phyloP scores from a whole-genome alignment of 768 basidiomycete species.

The Amanita inopinata region DNA sequence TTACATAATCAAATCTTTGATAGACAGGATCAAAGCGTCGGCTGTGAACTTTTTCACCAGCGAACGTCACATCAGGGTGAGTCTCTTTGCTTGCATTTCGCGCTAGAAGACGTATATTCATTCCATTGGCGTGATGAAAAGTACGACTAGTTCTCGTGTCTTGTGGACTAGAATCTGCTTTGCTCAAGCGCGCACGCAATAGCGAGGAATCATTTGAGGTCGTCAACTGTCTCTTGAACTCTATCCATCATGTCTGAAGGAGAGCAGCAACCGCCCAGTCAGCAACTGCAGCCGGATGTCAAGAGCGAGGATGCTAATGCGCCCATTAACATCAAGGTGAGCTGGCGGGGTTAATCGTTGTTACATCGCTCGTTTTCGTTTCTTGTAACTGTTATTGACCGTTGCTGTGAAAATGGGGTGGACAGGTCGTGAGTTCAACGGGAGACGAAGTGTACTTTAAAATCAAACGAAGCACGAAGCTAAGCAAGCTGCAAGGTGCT shows the following conservation, averaged over 20 bases:
- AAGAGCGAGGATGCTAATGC: slow-evolving; percentile 51
- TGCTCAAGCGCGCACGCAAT: neutral
- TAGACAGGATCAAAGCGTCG: slow-evolving; percentile 2
- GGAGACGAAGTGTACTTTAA: slow-evolving; percentile 96
- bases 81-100: neutral
- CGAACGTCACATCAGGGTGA: slow-evolving; percentile 5
- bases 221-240: too few relatives aligned
- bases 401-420: slow-evolving; percentile 6
- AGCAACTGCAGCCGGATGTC: slow-evolving; percentile 30
- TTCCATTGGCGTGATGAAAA: neutral
- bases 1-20: slow-evolving; percentile 4
- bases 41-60: neutral
- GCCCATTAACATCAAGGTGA: slow-evolving; percentile 74
- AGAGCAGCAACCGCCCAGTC: slow-evolving; percentile 23
- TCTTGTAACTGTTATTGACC: slow-evolving; percentile 1
- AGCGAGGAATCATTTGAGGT: neutral
- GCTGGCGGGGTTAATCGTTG: neutral
- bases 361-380: neutral
- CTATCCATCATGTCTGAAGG: slow-evolving; percentile 43
- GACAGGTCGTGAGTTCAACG: slow-evolving; percentile 62
- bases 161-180: neutral
- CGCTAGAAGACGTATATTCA: neutral
- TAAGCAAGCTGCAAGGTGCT: slow-evolving; percentile 87
- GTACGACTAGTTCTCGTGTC: slow-evolving; percentile 1
- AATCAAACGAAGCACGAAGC: slow-evolving; percentile 87